Percentiles rank a stretch among this genome's conserved stretches.
Evolutionary conservation across 2,329 filamentous ascomycete genomes (phyloP).

Genomic region (Hypoxylon sp.): DNA sequence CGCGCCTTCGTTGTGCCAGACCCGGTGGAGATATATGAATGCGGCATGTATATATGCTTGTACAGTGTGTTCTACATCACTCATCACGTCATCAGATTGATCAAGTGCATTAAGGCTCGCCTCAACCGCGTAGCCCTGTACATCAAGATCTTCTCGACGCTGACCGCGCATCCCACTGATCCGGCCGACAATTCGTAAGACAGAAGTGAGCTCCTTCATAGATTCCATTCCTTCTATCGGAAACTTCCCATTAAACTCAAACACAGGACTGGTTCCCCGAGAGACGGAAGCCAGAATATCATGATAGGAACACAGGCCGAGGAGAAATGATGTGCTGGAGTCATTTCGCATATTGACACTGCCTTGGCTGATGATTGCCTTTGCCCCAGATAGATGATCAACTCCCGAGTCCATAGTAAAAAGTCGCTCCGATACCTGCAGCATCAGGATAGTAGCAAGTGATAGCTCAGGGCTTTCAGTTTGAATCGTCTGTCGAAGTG

Average conservation of each 20-base stretch:
- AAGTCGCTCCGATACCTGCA: constrained; percentile 53
- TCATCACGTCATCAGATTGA: constrained; percentile 26
- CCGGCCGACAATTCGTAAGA: constrained; percentile 46
- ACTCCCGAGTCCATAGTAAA: constrained; percentile 52
- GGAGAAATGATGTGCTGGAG: constrained; percentile 50
- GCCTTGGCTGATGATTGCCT: constrained; percentile 50
- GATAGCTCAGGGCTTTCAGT: constrained; percentile 49
- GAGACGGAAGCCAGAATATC: constrained; percentile 54
- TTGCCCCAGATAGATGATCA: constrained; percentile 53
- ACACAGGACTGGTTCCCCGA: constrained; percentile 47
- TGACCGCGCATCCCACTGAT: constrained; percentile 50
- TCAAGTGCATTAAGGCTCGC: constrained; percentile 37
- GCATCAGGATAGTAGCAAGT: constrained; percentile 53
- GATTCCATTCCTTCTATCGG: constrained; percentile 46
- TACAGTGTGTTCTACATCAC: constrained; percentile 49
- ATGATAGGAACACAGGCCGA: constrained; percentile 54
- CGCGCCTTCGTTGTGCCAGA: constrained; percentile 49
- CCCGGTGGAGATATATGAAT: constrained; percentile 53
- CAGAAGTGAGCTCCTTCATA: constrained; percentile 44
- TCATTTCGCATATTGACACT: constrained; percentile 39
- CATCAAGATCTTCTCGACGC: constrained; percentile 27
- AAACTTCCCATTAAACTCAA: constrained; percentile 47
- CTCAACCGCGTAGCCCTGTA: constrained; percentile 37
- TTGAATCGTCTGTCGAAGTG: constrained; percentile 44
- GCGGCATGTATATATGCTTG: constrained; percentile 54